These are phyloP conservation scores for Fragilaria crotonensis DNA, from an alignment of 108 stramenopile species.

Conservation along the genomic window DNA sequence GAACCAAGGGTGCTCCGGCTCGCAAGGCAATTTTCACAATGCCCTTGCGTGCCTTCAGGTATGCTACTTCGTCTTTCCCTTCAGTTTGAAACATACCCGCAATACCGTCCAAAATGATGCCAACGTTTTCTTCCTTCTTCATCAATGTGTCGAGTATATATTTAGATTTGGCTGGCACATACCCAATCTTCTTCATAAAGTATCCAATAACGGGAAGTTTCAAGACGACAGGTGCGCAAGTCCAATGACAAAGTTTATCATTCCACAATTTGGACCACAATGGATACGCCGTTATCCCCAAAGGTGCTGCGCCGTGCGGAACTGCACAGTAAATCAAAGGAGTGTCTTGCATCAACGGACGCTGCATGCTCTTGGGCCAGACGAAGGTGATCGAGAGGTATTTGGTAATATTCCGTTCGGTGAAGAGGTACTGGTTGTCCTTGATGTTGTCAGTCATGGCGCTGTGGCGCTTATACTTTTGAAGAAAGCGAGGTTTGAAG, in stretches of 20 bases:
- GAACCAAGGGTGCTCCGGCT: slow-evolving; percentile 50
- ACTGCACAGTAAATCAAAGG: slow-evolving; percentile 49
- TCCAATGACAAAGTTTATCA: slow-evolving; percentile 53
- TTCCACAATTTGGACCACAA: slow-evolving; percentile 60
- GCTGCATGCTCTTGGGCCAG: slow-evolving; percentile 39
- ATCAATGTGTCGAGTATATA: slow-evolving; percentile 44
- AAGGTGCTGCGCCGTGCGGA: slow-evolving; percentile 55
- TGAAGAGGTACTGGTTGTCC: slow-evolving; percentile 52
- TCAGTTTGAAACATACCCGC: slow-evolving; percentile 54
- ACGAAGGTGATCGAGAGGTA: slow-evolving; percentile 38
- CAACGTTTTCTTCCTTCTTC: slow-evolving; percentile 60
- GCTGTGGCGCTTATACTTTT: slow-evolving; percentile 23
- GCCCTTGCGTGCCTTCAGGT: slow-evolving; percentile 48
- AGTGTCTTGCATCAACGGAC: slow-evolving; percentile 22
- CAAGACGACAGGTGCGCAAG: slow-evolving; percentile 47
- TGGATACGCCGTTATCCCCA: slow-evolving; percentile 60
- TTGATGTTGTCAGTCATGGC: slow-evolving; percentile 16
- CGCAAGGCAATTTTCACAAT: slow-evolving; percentile 63
- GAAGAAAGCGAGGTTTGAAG: slow-evolving; percentile 33
- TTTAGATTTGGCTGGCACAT: slow-evolving; percentile 56
- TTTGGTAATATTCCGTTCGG: slow-evolving; percentile 58
- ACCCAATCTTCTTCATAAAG: slow-evolving; percentile 49
- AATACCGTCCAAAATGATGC: slow-evolving; percentile 64
- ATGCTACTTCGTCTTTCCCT: slow-evolving; percentile 31
- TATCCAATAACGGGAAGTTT: slow-evolving; percentile 40